Percentiles rank a stretch among this genome's conserved stretches.
phyloP scores from a whole-genome alignment of 2,329 filamentous ascomycete genomes.

The Trichoderma aggressivum region DNA sequence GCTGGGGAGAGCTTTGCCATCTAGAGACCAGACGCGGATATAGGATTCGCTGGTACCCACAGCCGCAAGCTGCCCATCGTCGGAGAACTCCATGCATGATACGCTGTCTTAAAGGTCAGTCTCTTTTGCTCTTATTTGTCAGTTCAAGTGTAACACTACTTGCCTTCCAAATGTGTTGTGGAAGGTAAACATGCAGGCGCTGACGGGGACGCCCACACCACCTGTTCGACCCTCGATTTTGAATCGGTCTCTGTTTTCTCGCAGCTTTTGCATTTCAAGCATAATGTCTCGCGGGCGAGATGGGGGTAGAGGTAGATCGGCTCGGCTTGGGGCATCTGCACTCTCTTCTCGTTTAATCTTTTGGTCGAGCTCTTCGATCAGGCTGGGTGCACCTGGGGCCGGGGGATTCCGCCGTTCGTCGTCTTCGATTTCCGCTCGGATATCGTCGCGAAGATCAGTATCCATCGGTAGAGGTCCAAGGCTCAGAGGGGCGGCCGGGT shows the following conservation, averaged over 20 bases:
- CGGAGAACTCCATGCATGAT: conserved; percentile 93
- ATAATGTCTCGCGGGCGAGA: conserved; percentile 86
- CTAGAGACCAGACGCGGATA: conserved; percentile 88
- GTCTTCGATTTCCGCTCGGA: conserved; percentile 81
- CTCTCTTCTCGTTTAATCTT: conserved; percentile 87
- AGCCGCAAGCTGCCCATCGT: conserved; percentile 82
- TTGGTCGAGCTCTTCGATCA: conserved; percentile 84
- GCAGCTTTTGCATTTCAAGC: conserved; percentile 90
- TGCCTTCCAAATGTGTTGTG: conserved; percentile 93
- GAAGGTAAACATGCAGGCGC: conserved; percentile 96
- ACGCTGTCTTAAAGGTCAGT: conserved; percentile 50
- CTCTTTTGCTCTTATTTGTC: too few species aligned
- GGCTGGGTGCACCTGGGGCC: conserved; percentile 62
- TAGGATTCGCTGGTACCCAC: conserved; percentile 92
- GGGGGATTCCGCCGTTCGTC: conserved; percentile 78
- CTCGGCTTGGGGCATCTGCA: conserved; percentile 73
- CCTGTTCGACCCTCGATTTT: conserved; percentile 81
- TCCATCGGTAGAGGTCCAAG: conserved; percentile 85
- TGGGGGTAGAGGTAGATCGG: conserved; percentile 80
- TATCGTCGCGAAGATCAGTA: conserved; percentile 73
- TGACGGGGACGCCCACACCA: conserved; percentile 77
- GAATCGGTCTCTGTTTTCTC: conserved; percentile 89
- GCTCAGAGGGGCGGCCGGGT: conserved; percentile 58
- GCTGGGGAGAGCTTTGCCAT: conserved; percentile 75
- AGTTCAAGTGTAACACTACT: conserved; percentile 30